Evolutionary conservation across 2,329 filamentous ascomycete genomes (phyloP), one percentile per base, ranked within the genome.

Genomic region (Cytospora leucostoma): DNA sequence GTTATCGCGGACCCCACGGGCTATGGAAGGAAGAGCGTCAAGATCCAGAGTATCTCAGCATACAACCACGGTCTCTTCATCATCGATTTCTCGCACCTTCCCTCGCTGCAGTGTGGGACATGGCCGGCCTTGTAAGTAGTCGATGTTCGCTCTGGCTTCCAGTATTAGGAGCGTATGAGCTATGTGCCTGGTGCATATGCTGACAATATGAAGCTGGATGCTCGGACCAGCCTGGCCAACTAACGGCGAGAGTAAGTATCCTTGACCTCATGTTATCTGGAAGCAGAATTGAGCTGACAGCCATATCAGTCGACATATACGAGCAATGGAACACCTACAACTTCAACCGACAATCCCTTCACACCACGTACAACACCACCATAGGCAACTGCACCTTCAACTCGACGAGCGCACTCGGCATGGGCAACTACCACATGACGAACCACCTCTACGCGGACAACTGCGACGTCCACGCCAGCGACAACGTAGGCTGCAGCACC

Each of bases 11-110:
- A 65, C n/a, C 71, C 73, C 4, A 68, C 66, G 7, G 52, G 56
- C 56, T 62, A 59, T 7, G 70, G 73, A 50, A 78, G 83, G 21
- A 76, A 75, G 66, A 90, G 87, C 68, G 84, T 93, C 35, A 82
- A 90, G 44, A 73, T 93, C 17, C 83, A 86, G 66, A 90, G 87
- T 71, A 86, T 81, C 63, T 80, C 81, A 56, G 72, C 75, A 7
- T 93, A 89, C 76, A 84, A 80, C 66, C 80, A 86, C 63, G 89
- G 88, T 33, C 83, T 92, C 34, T 83, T 92, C 70, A 84, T 93
- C 51, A 79, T 88, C 52, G 86, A 91, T 71, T 84, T 92, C 67
- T 80, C 77, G 15, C 88, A 92, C 70, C 86, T 93, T 76, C 89
- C 90, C 35, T 80, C 78, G 61, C 80, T 82, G 11, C 77, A 80